Base-by-base conservation (phyloP, 768 basidiomycete species). In the Mycena capillaripes region DNA sequence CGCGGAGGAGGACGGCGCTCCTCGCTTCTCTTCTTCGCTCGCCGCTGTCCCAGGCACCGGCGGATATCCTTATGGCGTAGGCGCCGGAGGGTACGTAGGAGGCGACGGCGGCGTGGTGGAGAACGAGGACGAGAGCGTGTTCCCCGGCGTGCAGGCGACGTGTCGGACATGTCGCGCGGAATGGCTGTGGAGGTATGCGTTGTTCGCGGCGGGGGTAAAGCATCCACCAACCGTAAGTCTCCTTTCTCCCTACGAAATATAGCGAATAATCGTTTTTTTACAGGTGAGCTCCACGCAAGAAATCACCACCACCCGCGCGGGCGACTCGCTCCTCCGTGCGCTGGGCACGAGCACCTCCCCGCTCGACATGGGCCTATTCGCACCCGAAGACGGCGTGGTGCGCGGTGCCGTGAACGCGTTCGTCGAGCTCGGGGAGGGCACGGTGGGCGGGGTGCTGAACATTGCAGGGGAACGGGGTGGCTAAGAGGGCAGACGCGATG, bases 401-500 rank as follows among this genome's bases (percentile, higher is more conserved):
- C 86, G 91, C 52, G 89, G 90, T 75, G 85, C 86, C 11, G 86
- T 95, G 16, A 92, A 92, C 61, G 87, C 87, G n/a, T 95, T 93
- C 81, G 80, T 94, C 44, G 93, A 94, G 67, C 83, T 92, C 29
- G 92, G 88, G 3, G 94, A 95, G 73, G 93, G 93, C 25, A 87
- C 85, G 8, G 87, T 95, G 69, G 75, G 78, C 52, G 90, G 93
- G 55, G 90, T 94, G 25, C 78, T 94, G 38, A 78, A 78, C 34
- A 80, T 92, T 32, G 91, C 91, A 19, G 85, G 89, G 71, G 94
- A 95, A 79, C 92, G 93, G 84, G 86, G 66, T 95, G 94, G 94
- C 78, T 95, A 57, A 83, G 89, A 42, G 85, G 82, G 46, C 79
- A 89, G 77, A 95, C 94, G 0, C 91, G 91, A 72, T 85, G 94